Evolutionary conservation across 2,329 filamentous ascomycete species (phyloP).

Genomic region (Microthyrium microscopicum): DNA sequence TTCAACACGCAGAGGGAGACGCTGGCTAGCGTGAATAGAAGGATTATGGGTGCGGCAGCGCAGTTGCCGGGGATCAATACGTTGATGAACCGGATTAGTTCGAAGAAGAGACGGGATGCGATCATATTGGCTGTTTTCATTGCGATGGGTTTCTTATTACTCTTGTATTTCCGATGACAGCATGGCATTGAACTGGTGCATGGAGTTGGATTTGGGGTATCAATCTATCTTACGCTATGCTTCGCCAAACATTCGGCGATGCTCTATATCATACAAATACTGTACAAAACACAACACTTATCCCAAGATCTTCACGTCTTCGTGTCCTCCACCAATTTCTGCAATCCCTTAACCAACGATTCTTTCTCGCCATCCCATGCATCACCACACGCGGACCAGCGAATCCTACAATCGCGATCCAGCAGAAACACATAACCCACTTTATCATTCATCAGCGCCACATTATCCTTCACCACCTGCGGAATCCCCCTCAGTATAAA

Average conservation of each 20-base stretch:
- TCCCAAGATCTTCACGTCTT: too few species aligned
- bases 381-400: constrained; percentile 77
- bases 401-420: constrained; percentile 71
- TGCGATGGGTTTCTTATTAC: constrained; percentile 74
- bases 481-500: constrained; percentile 40
- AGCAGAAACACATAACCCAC: constrained; percentile 90
- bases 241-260: too few species aligned
- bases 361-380: constrained; percentile 50
- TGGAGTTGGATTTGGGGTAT: too few species aligned
- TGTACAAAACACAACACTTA: too few species aligned
- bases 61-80: constrained; percentile 88
- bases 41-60: constrained; percentile 77
- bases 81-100: constrained; percentile 80
- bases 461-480: constrained; percentile 38
- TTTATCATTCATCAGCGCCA: constrained; percentile 67
- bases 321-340: constrained; percentile 43
- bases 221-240: too few species aligned
- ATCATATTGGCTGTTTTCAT: constrained; percentile 87
- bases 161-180: constrained; percentile 74
- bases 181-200: too few species aligned
- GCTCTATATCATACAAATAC: too few species aligned
- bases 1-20: constrained; percentile 80
- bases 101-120: constrained; percentile 86
- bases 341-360: constrained; percentile 47
- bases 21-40: constrained; percentile 70